phyloP scores from a whole-genome alignment of 306 rosid genomes.

The Vicia faba region DNA sequence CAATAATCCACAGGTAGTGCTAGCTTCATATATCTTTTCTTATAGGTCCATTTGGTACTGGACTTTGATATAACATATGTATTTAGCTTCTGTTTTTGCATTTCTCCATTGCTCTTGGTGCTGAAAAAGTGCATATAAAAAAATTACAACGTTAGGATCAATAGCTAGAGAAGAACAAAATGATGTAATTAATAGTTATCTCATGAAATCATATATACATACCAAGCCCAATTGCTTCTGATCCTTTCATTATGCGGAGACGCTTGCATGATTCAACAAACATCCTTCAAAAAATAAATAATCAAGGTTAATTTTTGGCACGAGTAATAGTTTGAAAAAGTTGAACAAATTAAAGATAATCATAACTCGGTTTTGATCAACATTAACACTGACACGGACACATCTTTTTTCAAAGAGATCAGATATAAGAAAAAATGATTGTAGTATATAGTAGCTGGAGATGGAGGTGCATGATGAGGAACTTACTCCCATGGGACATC shows the following conservation, averaged over 20 bases:
- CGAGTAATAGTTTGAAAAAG: too few relatives aligned
- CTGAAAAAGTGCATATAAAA: constrained; percentile 50
- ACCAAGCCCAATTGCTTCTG: constrained; percentile 99
- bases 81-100: constrained; percentile 96
- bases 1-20: constrained; percentile 31
- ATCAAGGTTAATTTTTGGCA: constrained; percentile 1
- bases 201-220: constrained; percentile 16
- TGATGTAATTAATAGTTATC: background rate
- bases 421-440: background rate
- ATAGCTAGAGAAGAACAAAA: background rate
- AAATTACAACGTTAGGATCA: constrained; percentile 13
- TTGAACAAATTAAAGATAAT: too few relatives aligned
- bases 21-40: constrained; percentile 33
- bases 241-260: constrained; percentile 93
- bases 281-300: constrained; percentile 62
- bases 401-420: too few relatives aligned
- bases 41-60: constrained; percentile 35
- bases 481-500: constrained; percentile 99
- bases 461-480: constrained; percentile 35
- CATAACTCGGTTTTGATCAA: too few relatives aligned
- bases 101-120: constrained; percentile 98
- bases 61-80: constrained; percentile 21
- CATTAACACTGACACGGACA: too few relatives aligned
- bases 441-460: constrained; percentile 13
- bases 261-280: constrained; percentile 99